These are phyloP conservation scores for Leccinum broughii DNA, from an alignment of 768 basidiomycete species.

Conservation along the genomic window DNA sequence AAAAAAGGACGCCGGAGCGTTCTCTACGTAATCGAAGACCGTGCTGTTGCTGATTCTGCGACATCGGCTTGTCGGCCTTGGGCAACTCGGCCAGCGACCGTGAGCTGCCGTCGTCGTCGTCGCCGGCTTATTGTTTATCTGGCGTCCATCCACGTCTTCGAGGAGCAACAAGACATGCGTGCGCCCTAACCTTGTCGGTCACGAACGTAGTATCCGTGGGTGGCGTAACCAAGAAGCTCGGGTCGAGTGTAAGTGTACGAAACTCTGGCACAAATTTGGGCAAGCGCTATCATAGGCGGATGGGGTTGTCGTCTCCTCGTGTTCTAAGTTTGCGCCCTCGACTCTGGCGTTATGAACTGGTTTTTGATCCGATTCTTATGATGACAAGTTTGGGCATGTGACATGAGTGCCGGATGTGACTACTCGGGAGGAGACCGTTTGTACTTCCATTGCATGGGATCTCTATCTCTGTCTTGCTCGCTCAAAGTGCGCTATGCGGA, in stretches of 20 bases:
- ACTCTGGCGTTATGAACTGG: conserved; percentile 5
- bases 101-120: neutral
- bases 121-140: neutral
- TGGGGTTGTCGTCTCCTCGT: conserved; percentile 4
- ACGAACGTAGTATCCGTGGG: neutral
- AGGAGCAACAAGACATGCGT: neutral
- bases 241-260: conserved; percentile 10
- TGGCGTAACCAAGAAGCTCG: neutral
- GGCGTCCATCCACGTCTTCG: neutral
- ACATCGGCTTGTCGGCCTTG: conserved; percentile 6
- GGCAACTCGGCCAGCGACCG: neutral
- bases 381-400: conserved; percentile 3
- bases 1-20: neutral
- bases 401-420: neutral
- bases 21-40: conserved; percentile 23
- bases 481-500: conserved; percentile 14
- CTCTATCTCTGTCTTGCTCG: neutral
- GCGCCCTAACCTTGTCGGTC: neutral
- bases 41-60: neutral
- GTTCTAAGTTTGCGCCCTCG: neutral
- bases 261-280: neutral
- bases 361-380: conserved; percentile 14
- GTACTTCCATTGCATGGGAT: neutral
- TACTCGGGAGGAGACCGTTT: neutral
- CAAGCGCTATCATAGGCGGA: neutral